Percentiles rank a stretch among this genome's conserved stretches.
These are phyloP conservation scores for Syzygium jambos DNA, from an alignment of 345 rosid species.

Conservation along the genomic window DNA sequence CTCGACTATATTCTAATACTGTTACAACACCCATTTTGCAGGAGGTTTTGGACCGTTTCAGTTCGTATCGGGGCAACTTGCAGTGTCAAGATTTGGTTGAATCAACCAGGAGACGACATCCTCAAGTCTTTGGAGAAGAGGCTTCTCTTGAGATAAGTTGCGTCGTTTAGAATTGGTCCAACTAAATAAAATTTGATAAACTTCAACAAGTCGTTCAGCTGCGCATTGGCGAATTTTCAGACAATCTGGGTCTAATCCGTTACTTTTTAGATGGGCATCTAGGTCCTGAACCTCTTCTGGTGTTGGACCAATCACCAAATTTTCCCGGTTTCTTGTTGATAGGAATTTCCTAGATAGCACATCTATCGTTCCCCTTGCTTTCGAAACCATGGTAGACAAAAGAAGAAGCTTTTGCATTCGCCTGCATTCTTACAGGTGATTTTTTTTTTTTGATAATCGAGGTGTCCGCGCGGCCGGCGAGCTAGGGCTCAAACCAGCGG, in stretches of 20 bases:
- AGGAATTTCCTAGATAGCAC: not conserved
- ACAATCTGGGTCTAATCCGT: not conserved
- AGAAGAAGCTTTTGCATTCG: not conserved
- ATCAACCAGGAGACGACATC: not conserved
- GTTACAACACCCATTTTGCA: not conserved
- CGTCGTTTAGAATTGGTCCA: not conserved
- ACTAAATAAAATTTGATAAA: not conserved
- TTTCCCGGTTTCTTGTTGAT: not conserved
- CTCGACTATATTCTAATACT: not conserved
- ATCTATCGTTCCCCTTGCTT: not conserved
- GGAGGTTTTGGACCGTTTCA: not conserved
- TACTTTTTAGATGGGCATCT: not conserved
- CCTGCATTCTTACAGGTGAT: not conserved
- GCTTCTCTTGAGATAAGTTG: not conserved
- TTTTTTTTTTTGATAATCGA: too few relatives aligned
- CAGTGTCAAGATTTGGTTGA: not conserved
- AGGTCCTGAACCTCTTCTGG: not conserved
- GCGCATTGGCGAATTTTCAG: not conserved
- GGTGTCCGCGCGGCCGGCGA: too few relatives aligned
- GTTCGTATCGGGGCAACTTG: not conserved
- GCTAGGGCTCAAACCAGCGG: too few relatives aligned
- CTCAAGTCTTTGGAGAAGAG: not conserved
- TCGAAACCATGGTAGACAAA: not conserved
- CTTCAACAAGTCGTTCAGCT: not conserved
- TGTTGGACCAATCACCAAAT: not conserved